Percentiles rank a stretch among this genome's conserved stretches.
Conservation (phyloP, 805 yeast species). For the Candida oleophila region DNA sequence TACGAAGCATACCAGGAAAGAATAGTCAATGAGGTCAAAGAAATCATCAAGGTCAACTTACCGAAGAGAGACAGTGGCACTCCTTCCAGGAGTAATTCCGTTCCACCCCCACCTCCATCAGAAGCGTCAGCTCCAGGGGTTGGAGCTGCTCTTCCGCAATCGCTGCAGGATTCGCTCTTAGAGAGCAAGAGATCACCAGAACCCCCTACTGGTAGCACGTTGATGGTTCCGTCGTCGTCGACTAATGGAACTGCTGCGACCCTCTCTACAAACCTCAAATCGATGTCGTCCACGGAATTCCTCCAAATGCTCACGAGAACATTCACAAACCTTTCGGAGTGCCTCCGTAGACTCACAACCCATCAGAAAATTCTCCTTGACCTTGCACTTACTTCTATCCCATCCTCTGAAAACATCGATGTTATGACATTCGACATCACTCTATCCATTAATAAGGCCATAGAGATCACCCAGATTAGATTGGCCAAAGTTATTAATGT, state of each 20-base stretch:
- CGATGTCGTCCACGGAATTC: slow-evolving; percentile 72
- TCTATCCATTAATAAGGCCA: slow-evolving; percentile 61
- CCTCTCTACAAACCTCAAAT: slow-evolving; percentile 49
- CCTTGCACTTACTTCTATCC: slow-evolving; percentile 46
- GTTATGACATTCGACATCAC: slow-evolving; percentile 68
- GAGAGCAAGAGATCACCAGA: not conserved
- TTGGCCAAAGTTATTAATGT: slow-evolving; percentile 76
- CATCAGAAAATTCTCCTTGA: slow-evolving; percentile 82
- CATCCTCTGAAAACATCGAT: slow-evolving; percentile 24
- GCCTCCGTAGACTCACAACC: slow-evolving; percentile 66
- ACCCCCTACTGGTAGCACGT: not conserved
- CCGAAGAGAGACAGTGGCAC: slow-evolving; percentile 43
- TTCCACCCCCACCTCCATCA: slow-evolving; percentile 16
- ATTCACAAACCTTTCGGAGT: slow-evolving; percentile 65
- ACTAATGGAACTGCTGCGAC: slow-evolving; percentile 12
- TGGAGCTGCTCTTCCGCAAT: not conserved
- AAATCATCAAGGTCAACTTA: slow-evolving; percentile 61
- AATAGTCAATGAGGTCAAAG: slow-evolving; percentile 69
- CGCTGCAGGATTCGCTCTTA: not conserved
- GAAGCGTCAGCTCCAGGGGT: not conserved
- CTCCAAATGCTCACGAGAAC: slow-evolving; percentile 64
- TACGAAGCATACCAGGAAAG: slow-evolving; percentile 64
- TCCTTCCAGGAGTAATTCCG: slow-evolving; percentile 29
- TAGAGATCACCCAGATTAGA: slow-evolving; percentile 70
- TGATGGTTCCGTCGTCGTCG: slow-evolving; percentile 1